Evolutionary conservation across 2,329 filamentous ascomycete genomes (phyloP).

Genomic region (Fusarium kyushuense): DNA sequence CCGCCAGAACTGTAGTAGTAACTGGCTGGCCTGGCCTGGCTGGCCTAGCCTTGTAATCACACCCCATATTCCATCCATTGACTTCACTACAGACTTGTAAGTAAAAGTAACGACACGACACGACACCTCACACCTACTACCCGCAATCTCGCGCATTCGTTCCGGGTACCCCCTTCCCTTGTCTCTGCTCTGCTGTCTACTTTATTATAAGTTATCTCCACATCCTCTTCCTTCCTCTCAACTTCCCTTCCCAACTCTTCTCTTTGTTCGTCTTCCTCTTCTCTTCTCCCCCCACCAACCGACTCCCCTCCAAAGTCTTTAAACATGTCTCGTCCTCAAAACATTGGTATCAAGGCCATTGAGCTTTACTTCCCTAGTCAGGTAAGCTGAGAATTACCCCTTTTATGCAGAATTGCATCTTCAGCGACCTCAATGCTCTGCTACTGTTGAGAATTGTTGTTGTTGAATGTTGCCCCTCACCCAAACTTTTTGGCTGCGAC

Average conservation of each 20-base stretch:
- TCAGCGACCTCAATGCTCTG: conserved; percentile 17
- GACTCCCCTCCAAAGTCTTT: conserved; percentile 26
- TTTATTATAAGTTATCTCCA: conserved; percentile 38
- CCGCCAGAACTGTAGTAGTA: conserved; percentile 14
- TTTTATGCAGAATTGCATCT: conserved; percentile 23
- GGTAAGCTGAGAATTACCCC: conserved; percentile 63
- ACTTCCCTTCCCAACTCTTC: conserved; percentile 30
- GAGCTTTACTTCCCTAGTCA: conserved; percentile 90
- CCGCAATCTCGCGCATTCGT: conserved; percentile 44
- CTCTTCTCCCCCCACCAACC: conserved; percentile 26
- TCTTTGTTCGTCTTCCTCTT: conserved; percentile 26
- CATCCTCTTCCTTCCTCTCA: conserved; percentile 30
- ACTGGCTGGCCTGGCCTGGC: neutral
- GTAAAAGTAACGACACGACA: neutral
- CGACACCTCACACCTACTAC: conserved; percentile 17
- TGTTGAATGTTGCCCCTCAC: conserved; percentile 40
- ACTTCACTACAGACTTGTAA: neutral
- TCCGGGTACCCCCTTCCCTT: conserved; percentile 34
- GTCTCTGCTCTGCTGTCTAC: conserved; percentile 11
- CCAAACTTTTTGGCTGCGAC: conserved; percentile 33
- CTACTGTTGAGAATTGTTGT: conserved; percentile 24
- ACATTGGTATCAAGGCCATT: conserved; percentile 93
- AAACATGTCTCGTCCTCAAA: conserved; percentile 82
- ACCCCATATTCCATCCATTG: conserved; percentile 17
- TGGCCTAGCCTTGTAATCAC: neutral